Conservation (phyloP, 805 yeast genomes). For the Pichia cephalocereana region DNA sequence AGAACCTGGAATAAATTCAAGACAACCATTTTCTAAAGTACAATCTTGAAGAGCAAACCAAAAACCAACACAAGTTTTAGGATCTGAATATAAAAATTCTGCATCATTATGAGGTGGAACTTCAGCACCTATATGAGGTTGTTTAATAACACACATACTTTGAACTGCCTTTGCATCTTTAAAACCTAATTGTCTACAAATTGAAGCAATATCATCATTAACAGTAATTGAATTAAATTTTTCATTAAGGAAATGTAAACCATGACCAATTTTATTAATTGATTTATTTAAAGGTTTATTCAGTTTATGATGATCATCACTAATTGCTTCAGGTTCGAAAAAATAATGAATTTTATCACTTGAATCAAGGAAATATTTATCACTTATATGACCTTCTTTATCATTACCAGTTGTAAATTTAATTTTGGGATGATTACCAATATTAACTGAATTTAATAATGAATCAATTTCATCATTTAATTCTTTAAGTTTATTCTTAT, state of each 20-base stretch:
- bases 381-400: conserved; percentile 55
- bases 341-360: conserved; percentile 62
- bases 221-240: conserved; percentile 44
- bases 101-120: conserved; percentile 78
- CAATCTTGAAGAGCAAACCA: conserved; percentile 81
- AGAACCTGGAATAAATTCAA: conserved; percentile 61
- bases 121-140: conserved; percentile 61
- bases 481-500: conserved; percentile 29
- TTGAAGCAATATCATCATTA: conserved; percentile 36
- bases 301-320: conserved; percentile 34
- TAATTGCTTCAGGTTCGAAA: conserved; percentile 63
- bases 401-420: conserved; percentile 48
- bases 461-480: conserved; percentile 35
- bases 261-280: conserved; percentile 75
- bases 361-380: conserved; percentile 59
- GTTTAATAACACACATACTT: conserved; percentile 73
- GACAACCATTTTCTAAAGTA: conserved; percentile 55
- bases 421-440: conserved; percentile 55
- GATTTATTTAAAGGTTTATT: conserved; percentile 44
- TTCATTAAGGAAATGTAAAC: conserved; percentile 50
- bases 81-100: conserved; percentile 61
- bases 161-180: conserved; percentile 66
- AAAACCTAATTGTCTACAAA: conserved; percentile 45
- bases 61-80: conserved; percentile 65
- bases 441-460: conserved; percentile 41